Evolutionary conservation across 257 asterid species (phyloP), one percentile per base, ranked within the genome.

Genomic region (Gentiana straminea): DNA sequence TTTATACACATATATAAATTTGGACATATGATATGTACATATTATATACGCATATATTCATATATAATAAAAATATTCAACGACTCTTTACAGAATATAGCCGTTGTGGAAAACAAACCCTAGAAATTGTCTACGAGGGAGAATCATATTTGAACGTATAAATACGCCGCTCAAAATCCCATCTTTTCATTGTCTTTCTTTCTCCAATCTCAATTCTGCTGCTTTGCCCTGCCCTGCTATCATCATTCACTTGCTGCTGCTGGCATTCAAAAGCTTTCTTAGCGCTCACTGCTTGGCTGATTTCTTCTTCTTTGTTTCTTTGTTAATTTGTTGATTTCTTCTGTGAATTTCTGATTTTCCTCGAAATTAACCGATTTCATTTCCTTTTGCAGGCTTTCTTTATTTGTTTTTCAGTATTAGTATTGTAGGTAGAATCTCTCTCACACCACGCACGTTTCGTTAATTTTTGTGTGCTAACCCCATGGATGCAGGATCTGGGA

Each of bases 401-500:
- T 43, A 15, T 41, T 41, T 7, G 1, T 38, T 24, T 8, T 38
- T 34, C 32, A 0, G 5, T 35, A 8, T 10, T 54, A 3, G 10
- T 3, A 4, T 1, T 33, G 5, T 44, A 32, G 13, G 57, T 32
- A 35, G 44, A 52, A 10, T 13, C n/a, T 32, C 39, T 1, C 55
- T 1, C 55, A 7, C 4, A 13, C 13, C 33, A 45, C 54, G 55
- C 54, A 54, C 43, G 24, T n/a, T 60, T 50, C 24, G 65, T 10
- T 47, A 47, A 55, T 33, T 36, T 56, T 53, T 65, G 55, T 50
- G 61, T 70, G 64, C 72, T 79, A 74, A 80, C 77, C 73, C 55
- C 60, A 89, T 86, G 95, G 97, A 74, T 71, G 76, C 96, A 82
- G 97, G 90, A 72, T 67, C 56, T 41, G 47, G 52, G 1, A 60